Percentiles rank a stretch among this genome's conserved stretches.
Evolutionary conservation across 31 red algal genomes (phyloP).

Genomic region (Pterothamnion heteromorphum): DNA sequence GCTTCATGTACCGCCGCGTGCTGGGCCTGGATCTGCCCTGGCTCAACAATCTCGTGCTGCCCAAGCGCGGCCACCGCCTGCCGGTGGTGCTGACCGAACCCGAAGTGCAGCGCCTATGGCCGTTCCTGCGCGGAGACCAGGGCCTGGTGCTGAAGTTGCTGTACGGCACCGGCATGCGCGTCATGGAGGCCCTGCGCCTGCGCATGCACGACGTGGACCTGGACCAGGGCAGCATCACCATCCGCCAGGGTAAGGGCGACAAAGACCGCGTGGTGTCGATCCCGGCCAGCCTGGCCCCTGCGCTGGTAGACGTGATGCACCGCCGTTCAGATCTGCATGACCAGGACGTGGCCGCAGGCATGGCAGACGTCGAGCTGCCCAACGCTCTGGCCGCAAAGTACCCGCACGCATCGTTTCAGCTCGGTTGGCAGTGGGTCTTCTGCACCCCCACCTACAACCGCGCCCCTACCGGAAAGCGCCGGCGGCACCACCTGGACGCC

Average conservation of each 20-base stretch:
- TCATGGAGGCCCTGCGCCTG: not conserved
- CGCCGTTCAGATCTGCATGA: not conserved
- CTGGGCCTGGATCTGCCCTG: too few species aligned
- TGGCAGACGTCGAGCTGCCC: not conserved
- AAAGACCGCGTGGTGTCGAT: constrained; percentile 11
- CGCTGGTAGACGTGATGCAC: not conserved
- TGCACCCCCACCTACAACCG: too few species aligned
- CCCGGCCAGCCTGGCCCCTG: not conserved
- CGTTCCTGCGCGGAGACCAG: too few species aligned
- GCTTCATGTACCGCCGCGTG: too few species aligned
- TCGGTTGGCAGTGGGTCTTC: constrained; percentile 16
- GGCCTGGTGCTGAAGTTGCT: not conserved
- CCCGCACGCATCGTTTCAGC: not conserved
- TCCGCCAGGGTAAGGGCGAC: not conserved
- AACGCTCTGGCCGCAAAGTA: not conserved
- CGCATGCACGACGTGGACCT: constrained; percentile 13
- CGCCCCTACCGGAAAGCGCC: too few species aligned
- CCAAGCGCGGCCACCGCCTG: too few species aligned
- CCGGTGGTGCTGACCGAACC: too few species aligned
- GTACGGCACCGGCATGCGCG: constrained; percentile 6
- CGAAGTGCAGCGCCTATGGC: too few species aligned
- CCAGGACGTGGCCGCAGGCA: not conserved
- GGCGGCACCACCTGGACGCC: too few species aligned
- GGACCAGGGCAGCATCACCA: not conserved
- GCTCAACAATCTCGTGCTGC: too few species aligned